Conservation (phyloP, 805 yeast genomes). For the Yamadazyma endophytica region DNA sequence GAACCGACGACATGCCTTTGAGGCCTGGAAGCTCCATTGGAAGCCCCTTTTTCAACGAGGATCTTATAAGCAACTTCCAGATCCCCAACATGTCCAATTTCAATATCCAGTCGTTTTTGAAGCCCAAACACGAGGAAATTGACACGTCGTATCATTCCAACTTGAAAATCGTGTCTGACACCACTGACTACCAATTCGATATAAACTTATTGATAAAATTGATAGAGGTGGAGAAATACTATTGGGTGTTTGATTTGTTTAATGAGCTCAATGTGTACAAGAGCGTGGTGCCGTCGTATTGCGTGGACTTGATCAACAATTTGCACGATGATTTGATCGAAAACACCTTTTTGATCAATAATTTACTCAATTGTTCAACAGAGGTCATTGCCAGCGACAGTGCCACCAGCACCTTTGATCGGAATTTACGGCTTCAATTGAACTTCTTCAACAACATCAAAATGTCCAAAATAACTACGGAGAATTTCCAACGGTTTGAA, state of each 20-base stretch:
- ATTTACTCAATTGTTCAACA: conserved; percentile 30
- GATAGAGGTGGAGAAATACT: conserved; percentile 30
- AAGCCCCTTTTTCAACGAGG: conserved; percentile 11
- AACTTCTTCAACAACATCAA: conserved; percentile 6
- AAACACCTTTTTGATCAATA: conserved; percentile 20
- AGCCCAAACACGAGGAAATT: too few relatives aligned
- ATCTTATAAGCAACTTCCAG: conserved; percentile 6
- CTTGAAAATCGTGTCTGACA: conserved; percentile 10
- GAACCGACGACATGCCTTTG: too few relatives aligned
- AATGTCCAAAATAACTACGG: conserved; percentile 2
- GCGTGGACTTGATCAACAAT: conserved; percentile 15
- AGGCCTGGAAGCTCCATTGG: conserved; percentile 9
- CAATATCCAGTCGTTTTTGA: conserved; percentile 11
- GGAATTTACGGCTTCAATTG: conserved; percentile 18
- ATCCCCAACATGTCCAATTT: conserved; percentile 8
- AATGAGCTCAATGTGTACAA: conserved; percentile 38
- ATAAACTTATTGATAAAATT: conserved; percentile 7
- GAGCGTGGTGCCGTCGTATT: conserved; percentile 28
- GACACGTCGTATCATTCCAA: conserved; percentile 11
- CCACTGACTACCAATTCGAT: conserved; percentile 12
- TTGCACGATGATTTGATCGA: neutral
- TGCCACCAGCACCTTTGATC: conserved; percentile 4
- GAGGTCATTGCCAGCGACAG: conserved; percentile 6
- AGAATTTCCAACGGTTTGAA: conserved; percentile 19
- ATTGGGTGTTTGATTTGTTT: conserved; percentile 37